Conservation (phyloP, 805 yeast species). For the Candida adriatica region DNA sequence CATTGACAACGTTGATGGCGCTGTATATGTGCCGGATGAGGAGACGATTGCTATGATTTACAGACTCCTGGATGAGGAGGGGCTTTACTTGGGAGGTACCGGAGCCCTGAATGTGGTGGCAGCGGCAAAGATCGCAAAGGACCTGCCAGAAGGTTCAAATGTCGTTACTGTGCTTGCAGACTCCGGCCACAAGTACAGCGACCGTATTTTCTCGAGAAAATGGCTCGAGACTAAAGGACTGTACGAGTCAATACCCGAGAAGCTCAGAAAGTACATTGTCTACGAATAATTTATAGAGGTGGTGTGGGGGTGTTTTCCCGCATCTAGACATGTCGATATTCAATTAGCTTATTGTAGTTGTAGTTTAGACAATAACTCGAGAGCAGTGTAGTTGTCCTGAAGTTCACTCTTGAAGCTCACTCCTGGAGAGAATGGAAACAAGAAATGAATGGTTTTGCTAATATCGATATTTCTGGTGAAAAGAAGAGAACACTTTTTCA, state of each 20-base stretch:
- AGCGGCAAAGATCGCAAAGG: constrained; percentile 68
- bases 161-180: constrained; percentile 89
- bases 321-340: too few relatives aligned
- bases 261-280: constrained; percentile 62
- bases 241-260: constrained; percentile 58
- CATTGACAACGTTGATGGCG: constrained; percentile 69
- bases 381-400: too few relatives aligned
- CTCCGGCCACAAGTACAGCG: constrained; percentile 84
- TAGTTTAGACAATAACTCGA: too few relatives aligned
- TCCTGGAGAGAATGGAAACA: too few relatives aligned
- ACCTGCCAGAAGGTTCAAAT: constrained; percentile 70
- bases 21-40: constrained; percentile 70
- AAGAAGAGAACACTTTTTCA: too few relatives aligned
- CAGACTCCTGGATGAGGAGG: constrained; percentile 81
- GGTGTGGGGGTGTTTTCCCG: too few relatives aligned
- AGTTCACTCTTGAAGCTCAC: too few relatives aligned
- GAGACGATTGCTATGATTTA: constrained; percentile 81
- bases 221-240: constrained; percentile 74
- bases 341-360: too few relatives aligned
- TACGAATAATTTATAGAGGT: constrained; percentile 10
- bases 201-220: constrained; percentile 64
- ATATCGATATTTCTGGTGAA: too few relatives aligned
- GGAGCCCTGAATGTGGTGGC: constrained; percentile 88
- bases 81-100: constrained; percentile 86
- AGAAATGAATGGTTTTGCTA: too few relatives aligned